Conservation (phyloP, 306 rosid species). For the Quercus mongolica region DNA sequence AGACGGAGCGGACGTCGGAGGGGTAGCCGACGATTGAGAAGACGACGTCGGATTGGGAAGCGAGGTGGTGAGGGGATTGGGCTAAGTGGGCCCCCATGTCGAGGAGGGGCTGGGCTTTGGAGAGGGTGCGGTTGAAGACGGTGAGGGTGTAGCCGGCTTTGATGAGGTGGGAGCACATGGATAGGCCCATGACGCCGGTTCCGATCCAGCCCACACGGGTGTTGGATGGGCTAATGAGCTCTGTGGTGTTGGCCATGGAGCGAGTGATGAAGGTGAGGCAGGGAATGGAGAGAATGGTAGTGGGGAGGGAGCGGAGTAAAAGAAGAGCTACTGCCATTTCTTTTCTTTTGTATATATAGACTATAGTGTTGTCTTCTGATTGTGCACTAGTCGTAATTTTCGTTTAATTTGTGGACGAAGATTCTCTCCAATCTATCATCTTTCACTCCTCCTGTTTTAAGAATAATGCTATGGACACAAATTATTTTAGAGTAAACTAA, state of each 20-base stretch:
- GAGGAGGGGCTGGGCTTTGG: constrained; percentile 80
- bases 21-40: constrained; percentile 94
- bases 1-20: constrained; percentile 87
- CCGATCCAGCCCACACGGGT: constrained; percentile 97
- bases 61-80: constrained; percentile 57
- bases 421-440: no score
- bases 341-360: neutral
- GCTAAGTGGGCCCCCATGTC: constrained; percentile 71
- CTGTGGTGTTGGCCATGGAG: constrained; percentile 50
- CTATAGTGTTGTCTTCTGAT: neutral
- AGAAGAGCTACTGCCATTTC: constrained; percentile 15
- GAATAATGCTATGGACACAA: no score
- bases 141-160: constrained; percentile 83
- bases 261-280: constrained; percentile 13
- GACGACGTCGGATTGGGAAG: constrained; percentile 76
- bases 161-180: constrained; percentile 82
- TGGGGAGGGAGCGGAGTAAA: neutral
- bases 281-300: constrained; percentile 17
- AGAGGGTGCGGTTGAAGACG: constrained; percentile 85
- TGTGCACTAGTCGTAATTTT: neutral
- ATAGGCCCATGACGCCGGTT: constrained; percentile 91
- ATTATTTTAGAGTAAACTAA: no score
- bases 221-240: constrained; percentile 50
- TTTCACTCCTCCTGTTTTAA: no score
- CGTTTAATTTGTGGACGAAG: neutral